Evolutionary conservation across 2,329 filamentous ascomycete genomes (phyloP).

Genomic region (Penicillium sp.): DNA sequence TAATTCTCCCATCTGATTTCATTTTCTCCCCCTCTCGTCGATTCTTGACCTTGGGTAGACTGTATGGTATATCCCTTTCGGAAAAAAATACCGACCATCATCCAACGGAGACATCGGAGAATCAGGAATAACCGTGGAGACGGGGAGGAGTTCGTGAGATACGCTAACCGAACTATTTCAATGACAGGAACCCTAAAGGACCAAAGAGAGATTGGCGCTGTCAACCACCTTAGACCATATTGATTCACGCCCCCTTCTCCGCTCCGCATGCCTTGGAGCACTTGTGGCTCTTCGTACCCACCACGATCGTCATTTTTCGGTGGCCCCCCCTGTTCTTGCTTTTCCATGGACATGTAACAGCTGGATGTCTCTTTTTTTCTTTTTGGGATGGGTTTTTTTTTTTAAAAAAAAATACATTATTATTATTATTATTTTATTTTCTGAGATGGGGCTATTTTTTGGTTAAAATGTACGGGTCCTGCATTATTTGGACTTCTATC

Average conservation of each 20-base stretch:
- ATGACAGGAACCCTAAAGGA: slow-evolving; percentile 18
- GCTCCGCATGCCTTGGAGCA: slow-evolving; percentile 22
- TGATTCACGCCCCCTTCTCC: slow-evolving; percentile 20
- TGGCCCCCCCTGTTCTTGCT: slow-evolving; percentile 30
- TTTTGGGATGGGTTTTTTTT: slow-evolving; percentile 5
- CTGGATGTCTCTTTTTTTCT: slow-evolving; percentile 13
- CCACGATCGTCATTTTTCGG: slow-evolving; percentile 33
- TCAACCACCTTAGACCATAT: slow-evolving; percentile 23
- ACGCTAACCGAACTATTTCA: slow-evolving; percentile 20
- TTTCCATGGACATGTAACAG: slow-evolving; percentile 29
- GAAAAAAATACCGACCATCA: slow-evolving; percentile 3
- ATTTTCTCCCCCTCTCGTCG: neutral
- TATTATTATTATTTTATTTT: slow-evolving; percentile 11
- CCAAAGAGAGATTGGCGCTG: slow-evolving; percentile 21
- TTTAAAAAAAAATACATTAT: neutral
- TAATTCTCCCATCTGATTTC: neutral
- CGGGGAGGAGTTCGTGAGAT: slow-evolving; percentile 20
- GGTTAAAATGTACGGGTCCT: slow-evolving; percentile 27
- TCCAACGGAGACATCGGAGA: neutral
- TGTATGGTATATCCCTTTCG: neutral
- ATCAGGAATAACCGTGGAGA: slow-evolving; percentile 12
- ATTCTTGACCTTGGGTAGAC: no score
- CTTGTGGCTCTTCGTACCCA: slow-evolving; percentile 25
- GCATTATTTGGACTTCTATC: slow-evolving; percentile 25
- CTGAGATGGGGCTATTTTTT: slow-evolving; percentile 5